Conservation (phyloP, 305 asterid genomes). For the Solanum hybrid region DNA sequence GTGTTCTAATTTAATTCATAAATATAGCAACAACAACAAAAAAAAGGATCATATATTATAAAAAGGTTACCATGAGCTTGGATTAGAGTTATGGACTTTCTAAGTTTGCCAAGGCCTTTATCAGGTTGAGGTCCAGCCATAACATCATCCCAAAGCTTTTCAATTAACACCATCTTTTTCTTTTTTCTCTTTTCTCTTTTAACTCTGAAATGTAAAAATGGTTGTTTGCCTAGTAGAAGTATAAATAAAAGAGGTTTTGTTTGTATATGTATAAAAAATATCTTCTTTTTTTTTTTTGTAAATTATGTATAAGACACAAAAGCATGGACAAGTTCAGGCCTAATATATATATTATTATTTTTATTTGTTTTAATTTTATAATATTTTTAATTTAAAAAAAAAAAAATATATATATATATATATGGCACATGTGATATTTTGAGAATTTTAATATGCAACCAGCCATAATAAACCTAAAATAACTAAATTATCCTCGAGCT, state of each 20-base stretch:
- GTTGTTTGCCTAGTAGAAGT: not conserved
- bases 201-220: not conserved
- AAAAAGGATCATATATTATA: not conserved
- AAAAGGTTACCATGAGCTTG: slow-evolving; percentile 20
- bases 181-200: not conserved
- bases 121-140: slow-evolving; percentile 78
- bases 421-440: too few species aligned
- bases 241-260: not conserved
- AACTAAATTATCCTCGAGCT: too few species aligned
- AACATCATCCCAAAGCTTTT: slow-evolving; percentile 85
- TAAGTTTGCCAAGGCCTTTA: slow-evolving; percentile 68
- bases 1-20: not conserved
- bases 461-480: rapidly evolving
- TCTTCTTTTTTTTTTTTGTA: not conserved
- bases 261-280: not conserved
- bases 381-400: too few species aligned
- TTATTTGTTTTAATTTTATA: too few species aligned
- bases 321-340: too few species aligned
- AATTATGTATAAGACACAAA: too few species aligned
- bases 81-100: slow-evolving; percentile 18
- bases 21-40: not conserved
- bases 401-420: too few species aligned
- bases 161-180: slow-evolving; percentile 28
- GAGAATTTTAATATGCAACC: too few species aligned
- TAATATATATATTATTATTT: too few species aligned